A percentile compares a stretch with the other conserved stretches of the same genome.
These are phyloP conservation scores for Flagelloscypha sp. DNA, from an alignment of 768 basidiomycete genomes.

Conservation along the genomic window DNA sequence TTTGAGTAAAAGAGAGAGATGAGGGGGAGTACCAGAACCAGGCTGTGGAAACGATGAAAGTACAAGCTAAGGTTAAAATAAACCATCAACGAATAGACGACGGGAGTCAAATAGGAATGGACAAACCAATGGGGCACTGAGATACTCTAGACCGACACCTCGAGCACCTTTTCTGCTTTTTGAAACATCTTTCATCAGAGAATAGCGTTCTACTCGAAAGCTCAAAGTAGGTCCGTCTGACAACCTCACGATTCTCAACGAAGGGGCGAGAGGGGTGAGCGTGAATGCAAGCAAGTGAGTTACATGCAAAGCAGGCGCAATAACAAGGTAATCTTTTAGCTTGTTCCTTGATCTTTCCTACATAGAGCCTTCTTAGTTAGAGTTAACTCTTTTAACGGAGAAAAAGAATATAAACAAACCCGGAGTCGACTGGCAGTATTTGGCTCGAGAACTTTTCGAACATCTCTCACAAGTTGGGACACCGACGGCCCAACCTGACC, in stretches of 20 bases:
- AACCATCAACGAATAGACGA: background rate
- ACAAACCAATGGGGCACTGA: constrained; percentile 83
- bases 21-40: constrained; percentile 66
- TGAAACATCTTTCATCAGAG: constrained; percentile 77
- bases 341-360: constrained; percentile 89
- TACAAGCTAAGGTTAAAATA: constrained; percentile 56
- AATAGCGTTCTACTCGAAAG: constrained; percentile 89
- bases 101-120: background rate
- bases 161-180: constrained; percentile 57
- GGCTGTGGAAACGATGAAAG: constrained; percentile 80
- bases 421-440: constrained; percentile 90
- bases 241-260: constrained; percentile 77
- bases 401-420: constrained; percentile 33
- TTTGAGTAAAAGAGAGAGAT: constrained; percentile 88
- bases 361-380: constrained; percentile 13
- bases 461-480: constrained; percentile 82
- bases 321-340: constrained; percentile 87
- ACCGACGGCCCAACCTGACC: constrained; percentile 86
- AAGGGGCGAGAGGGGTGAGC: constrained; percentile 76
- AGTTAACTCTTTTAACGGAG: background rate
- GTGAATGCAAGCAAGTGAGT: constrained; percentile 92
- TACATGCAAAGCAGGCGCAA: constrained; percentile 85
- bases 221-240: constrained; percentile 90
- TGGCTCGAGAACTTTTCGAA: constrained; percentile 96
- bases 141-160: constrained; percentile 81